Base-by-base conservation (phyloP, 768 basidiomycete species). In the Mycena vulgaris region DNA sequence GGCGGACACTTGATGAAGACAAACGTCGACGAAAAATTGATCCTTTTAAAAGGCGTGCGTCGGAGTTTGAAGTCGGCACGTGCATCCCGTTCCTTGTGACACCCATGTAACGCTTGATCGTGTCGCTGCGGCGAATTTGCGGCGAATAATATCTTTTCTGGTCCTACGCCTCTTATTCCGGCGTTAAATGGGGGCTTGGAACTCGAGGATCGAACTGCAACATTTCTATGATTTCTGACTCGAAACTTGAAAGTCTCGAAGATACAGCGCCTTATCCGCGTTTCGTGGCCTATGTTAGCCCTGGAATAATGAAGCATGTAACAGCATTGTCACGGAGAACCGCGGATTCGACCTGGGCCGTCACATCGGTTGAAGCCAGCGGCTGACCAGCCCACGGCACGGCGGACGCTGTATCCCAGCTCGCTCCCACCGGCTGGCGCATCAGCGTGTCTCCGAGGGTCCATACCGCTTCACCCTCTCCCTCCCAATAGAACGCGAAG, bases 1-100 rank as follows among this genome's bases (percentile, higher is more conserved):
- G 86, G 76, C 85, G 88, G 91, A 92, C 92, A 93, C 92, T 85
- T 77, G 82, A 69, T 78, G 78, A 78, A 77, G 75, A 72, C 75
- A 75, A 70, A 68, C 75, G 76, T 75, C 73, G 37, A 16, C 39
- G 48, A 31, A 17, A 23, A 17, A 28, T 61, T 76, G 81, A 6
- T 37, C 35, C 8, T 14, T 79, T 82, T 75, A 71, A 7, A 30
- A 47, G 42, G 35, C n/a, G 16, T 45, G 25, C 17, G 19, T 23
- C 82, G 81, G 82, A 77, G 82, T 77, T 79, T 76, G 63, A 82
- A 74, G 33, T 27, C 30, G 7, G 53, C 60, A 62, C 48, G 60
- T 62, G 60, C 8, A 31, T 47, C 2, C 2, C 7, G 3, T 5
- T 7, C 8, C 5, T 25, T 39, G 60, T 62, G 31, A 60, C 60